Conservation (phyloP, 2,329 filamentous ascomycete species). For the Elsinoe fawcettii region DNA sequence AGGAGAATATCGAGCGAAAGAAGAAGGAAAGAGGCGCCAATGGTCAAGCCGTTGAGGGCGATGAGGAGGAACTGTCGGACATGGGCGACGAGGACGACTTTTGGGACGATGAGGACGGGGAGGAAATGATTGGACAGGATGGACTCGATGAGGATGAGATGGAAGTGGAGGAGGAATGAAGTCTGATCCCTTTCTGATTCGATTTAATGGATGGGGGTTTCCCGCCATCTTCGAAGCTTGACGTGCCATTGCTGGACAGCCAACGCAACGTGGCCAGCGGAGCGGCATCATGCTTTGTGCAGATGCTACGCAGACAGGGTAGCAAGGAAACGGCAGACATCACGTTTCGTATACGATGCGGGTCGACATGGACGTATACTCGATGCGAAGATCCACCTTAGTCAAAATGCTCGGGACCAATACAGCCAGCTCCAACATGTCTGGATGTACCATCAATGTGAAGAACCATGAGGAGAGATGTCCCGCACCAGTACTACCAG, state of each 20-base stretch:
- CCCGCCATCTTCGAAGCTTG: neutral
- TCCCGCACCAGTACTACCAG: neutral
- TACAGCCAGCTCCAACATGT: neutral
- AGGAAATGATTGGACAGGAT: conserved; percentile 48
- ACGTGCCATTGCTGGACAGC: too few relatives aligned
- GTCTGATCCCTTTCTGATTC: neutral
- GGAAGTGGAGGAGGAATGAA: conserved; percentile 29
- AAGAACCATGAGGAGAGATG: too few relatives aligned
- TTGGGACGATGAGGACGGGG: conserved; percentile 41
- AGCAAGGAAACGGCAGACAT: too few relatives aligned
- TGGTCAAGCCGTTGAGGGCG: conserved; percentile 38
- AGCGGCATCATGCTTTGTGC: too few relatives aligned
- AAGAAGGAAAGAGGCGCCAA: conserved; percentile 53
- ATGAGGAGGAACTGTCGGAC: conserved; percentile 34
- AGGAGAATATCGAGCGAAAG: conserved; percentile 85
- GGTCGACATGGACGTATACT: too few relatives aligned
- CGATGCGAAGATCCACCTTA: too few relatives aligned
- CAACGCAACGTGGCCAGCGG: too few relatives aligned
- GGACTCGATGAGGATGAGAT: conserved; percentile 42
- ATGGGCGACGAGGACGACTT: conserved; percentile 31
- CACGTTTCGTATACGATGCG: too few relatives aligned
- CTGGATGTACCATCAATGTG: neutral
- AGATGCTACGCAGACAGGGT: too few relatives aligned
- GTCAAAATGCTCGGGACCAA: neutral
- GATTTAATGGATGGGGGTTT: neutral